These are phyloP conservation scores for Pyricularia grisea DNA, from an alignment of 2,329 filamentous ascomycete species.

Conservation along the genomic window DNA sequence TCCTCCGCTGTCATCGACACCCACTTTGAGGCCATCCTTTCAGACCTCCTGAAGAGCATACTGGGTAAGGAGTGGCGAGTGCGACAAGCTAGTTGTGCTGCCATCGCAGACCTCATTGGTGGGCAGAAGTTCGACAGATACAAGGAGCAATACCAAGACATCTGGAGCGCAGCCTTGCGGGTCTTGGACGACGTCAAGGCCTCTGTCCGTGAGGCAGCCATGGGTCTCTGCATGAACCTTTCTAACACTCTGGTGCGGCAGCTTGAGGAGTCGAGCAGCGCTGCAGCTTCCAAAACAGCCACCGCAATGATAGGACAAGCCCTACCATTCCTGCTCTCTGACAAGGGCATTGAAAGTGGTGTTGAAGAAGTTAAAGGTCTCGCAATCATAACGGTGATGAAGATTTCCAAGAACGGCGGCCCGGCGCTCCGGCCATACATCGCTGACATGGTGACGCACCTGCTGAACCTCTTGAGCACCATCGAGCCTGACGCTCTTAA, in stretches of 20 bases:
- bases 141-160: conserved; percentile 71
- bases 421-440: conserved; percentile 71
- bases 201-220: conserved; percentile 72
- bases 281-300: conserved; percentile 49
- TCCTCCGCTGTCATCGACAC: conserved; percentile 64
- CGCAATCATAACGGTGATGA: conserved; percentile 71
- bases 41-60: conserved; percentile 77
- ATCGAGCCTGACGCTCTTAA: conserved; percentile 86
- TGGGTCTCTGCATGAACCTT: conserved; percentile 72
- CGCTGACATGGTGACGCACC: conserved; percentile 68
- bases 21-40: conserved; percentile 83
- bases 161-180: conserved; percentile 80
- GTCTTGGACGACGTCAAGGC: conserved; percentile 95
- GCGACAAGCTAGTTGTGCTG: conserved; percentile 83
- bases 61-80: conserved; percentile 89
- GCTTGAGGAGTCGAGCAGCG: conserved; percentile 53
- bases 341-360: conserved; percentile 79
- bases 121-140: conserved; percentile 70
- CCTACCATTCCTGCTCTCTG: conserved; percentile 81
- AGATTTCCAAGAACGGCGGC: conserved; percentile 86
- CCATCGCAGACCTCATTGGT: conserved; percentile 79
- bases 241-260: conserved; percentile 80
- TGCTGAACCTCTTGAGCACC: conserved; percentile 75
- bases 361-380: conserved; percentile 83
- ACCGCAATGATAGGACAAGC: conserved; percentile 76